Evolutionary conservation across 805 yeast genomes (phyloP), one percentile per base, ranked within the genome.

Genomic region (Metschnikowia peoriensis): DNA sequence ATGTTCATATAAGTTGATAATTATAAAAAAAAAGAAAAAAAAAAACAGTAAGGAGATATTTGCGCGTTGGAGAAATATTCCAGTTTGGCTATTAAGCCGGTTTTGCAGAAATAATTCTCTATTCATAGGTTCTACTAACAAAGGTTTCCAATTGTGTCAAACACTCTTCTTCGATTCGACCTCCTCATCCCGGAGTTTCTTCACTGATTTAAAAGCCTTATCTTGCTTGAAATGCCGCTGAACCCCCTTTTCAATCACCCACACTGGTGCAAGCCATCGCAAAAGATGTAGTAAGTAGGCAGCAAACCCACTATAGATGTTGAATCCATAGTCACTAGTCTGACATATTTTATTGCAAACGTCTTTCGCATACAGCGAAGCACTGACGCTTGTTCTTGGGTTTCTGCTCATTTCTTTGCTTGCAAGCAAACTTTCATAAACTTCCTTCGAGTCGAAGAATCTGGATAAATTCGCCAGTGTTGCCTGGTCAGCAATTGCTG

Each of bases 401-500:
- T 55, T 53, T 2, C 59, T 29, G 51, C 61, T 59, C 62, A 59
- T 59, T 15, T 39, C 35, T 6, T 46, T 40, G 1, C 55, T 16
- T 4, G 51, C 51, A 32, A 14, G 22, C 29, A 57, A 43, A n/a
- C 59, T 55, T 16, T 53, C 50, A 12, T 37, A 15, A 8, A 57
- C 53, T 10, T 53, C 60, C 6, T 15, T 16, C 5, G 50, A 47
- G 27, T 46, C 52, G 49, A 42, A 58, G 28, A 38, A 44, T n/a
- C 42, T 44, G 16, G 52, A 35, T 11, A 55, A 38, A 17, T 29
- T 32, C 7, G 45, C 46, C 42, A 45, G 38, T 32, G 35, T 32
- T 22, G 49, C 42, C 6, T 50, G 32, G 46, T 67, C 71, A 15
- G 60, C 60, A 32, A 73, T 68, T 11, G 61, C 70, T 2, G 77